Percentiles rank a stretch among this genome's conserved stretches.
These are phyloP conservation scores for Rubroboletus satanas DNA, from an alignment of 768 basidiomycete genomes.

Conservation along the genomic window DNA sequence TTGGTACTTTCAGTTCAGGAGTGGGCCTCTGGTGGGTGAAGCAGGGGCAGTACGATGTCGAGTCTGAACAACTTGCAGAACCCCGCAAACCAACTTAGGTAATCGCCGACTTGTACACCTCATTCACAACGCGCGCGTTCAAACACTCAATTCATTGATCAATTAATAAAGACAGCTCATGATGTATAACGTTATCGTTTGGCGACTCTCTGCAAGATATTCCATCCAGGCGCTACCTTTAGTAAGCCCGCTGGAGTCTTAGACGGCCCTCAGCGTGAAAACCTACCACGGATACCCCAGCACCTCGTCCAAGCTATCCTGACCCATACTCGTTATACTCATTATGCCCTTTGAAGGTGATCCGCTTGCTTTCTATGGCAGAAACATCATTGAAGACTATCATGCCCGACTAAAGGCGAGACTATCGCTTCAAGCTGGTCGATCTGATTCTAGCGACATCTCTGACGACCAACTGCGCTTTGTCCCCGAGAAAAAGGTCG, in stretches of 20 bases:
- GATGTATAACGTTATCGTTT: background rate
- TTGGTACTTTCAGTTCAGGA: no score
- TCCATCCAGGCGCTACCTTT: background rate
- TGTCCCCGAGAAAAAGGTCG: constrained; percentile 5
- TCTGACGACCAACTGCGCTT: background rate
- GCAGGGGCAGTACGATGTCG: no score
- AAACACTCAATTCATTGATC: no score
- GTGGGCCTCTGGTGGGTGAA: no score
- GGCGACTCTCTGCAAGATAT: background rate
- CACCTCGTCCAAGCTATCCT: background rate
- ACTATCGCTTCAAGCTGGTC: background rate
- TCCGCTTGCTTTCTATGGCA: constrained; percentile 7
- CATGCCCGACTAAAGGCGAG: background rate
- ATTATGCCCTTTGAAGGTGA: constrained; percentile 4
- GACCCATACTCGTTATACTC: background rate
- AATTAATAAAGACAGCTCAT: background rate
- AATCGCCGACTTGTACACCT: no score
- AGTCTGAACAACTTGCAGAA: no score
- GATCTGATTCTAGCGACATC: background rate
- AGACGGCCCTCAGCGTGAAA: background rate
- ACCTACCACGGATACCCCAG: background rate
- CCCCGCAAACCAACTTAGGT: no score
- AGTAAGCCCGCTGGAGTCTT: background rate
- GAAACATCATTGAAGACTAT: constrained; percentile 11
- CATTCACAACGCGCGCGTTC: no score